Conservation (phyloP, 257 asterid genomes). For the Solanum peruvianum region DNA sequence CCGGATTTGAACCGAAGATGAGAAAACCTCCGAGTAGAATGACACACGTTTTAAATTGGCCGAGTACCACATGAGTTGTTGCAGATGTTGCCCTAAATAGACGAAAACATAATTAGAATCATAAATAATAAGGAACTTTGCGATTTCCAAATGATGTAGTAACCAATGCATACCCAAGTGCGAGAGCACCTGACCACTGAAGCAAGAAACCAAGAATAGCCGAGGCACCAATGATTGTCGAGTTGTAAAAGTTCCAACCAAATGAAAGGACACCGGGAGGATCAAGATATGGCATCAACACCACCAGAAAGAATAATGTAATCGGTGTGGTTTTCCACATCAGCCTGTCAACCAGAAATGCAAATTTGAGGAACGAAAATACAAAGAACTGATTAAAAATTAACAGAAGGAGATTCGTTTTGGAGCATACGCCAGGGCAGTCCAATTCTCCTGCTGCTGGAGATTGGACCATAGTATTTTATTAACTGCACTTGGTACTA, state of each 20-base stretch:
- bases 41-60: slow-evolving; percentile 94
- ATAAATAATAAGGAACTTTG: neutral
- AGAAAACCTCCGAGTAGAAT: slow-evolving; percentile 85
- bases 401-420: neutral
- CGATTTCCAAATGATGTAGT: neutral
- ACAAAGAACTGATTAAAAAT: neutral
- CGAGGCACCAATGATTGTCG: slow-evolving; percentile 53
- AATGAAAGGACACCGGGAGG: slow-evolving; percentile 91
- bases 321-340: slow-evolving; percentile 99
- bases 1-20: slow-evolving; percentile 86
- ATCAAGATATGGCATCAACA: slow-evolving; percentile 88
- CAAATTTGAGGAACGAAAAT: neutral
- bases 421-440: slow-evolving; percentile 68
- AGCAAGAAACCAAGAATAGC: slow-evolving; percentile 96
- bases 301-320: slow-evolving; percentile 79
- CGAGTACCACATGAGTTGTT: slow-evolving; percentile 90
- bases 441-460: slow-evolving; percentile 95
- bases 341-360: slow-evolving; percentile 35
- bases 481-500: slow-evolving; percentile 84
- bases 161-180: slow-evolving; percentile 60
- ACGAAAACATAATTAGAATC: neutral
- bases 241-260: slow-evolving; percentile 51
- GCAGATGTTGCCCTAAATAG: slow-evolving; percentile 81
- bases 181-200: slow-evolving; percentile 98
- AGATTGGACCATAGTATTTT: slow-evolving; percentile 93